Evolutionary conservation across 257 asterid genomes (phyloP).

Genomic region (Solanum tarijense): DNA sequence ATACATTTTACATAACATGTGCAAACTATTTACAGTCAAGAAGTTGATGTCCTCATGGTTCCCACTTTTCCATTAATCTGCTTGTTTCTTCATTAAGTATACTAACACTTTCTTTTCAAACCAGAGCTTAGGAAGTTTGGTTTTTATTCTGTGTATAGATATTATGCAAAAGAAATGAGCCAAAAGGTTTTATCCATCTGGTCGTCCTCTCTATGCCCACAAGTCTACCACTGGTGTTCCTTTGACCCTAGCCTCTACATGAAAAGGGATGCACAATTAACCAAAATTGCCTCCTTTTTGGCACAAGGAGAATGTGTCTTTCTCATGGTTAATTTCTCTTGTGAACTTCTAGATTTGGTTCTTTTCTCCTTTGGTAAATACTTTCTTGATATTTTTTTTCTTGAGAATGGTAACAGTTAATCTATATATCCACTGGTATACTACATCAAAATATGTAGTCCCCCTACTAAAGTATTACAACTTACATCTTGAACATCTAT

Average conservation of each 20-base stretch:
- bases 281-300: not conserved
- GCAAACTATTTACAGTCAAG: not conserved
- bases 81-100: not conserved
- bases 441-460: no score
- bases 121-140: not conserved
- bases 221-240: not conserved
- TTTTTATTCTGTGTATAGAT: not conserved
- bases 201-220: not conserved
- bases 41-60: not conserved
- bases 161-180: not conserved
- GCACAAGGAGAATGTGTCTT: not conserved
- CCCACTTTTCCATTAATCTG: not conserved
- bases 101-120: not conserved
- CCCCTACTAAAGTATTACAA: no score
- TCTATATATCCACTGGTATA: no score
- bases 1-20: not conserved
- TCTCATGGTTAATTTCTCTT: not conserved
- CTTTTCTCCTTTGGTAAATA: not conserved
- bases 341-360: not conserved
- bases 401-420: no score
- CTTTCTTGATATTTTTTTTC: not conserved
- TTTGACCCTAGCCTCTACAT: not conserved
- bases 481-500: no score
- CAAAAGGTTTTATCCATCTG: not conserved
- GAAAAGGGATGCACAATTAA: not conserved